phyloP scores from a whole-genome alignment of 331 rosid species.

The Acacia concinna region DNA sequence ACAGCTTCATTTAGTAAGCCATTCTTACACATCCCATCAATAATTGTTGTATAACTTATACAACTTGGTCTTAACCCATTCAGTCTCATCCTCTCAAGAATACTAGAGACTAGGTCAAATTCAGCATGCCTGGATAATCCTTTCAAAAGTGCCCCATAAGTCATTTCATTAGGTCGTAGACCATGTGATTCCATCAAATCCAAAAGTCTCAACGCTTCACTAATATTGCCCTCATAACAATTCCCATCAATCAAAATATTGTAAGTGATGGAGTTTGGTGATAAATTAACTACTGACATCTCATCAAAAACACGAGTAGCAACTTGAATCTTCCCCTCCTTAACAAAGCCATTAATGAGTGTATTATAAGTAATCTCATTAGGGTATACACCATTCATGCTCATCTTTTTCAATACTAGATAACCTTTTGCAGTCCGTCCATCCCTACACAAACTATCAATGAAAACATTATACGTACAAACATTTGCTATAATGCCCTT shows the following conservation, averaged over 20 bases:
- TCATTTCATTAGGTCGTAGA: slow-evolving; percentile 62
- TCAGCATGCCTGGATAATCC: slow-evolving; percentile 59
- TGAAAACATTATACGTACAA: slow-evolving; percentile 72
- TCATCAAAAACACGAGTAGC: slow-evolving; percentile 67
- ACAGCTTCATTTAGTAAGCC: slow-evolving; percentile 67
- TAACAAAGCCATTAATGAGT: slow-evolving; percentile 74
- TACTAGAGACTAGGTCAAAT: slow-evolving; percentile 46
- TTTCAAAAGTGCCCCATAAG: slow-evolving; percentile 59
- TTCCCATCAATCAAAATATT: slow-evolving; percentile 62
- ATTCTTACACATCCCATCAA: slow-evolving; percentile 71
- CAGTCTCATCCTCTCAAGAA: slow-evolving; percentile 58
- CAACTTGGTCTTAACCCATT: slow-evolving; percentile 40
- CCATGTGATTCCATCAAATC: slow-evolving; percentile 60
- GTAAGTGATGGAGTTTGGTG: slow-evolving; percentile 57
- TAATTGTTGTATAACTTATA: slow-evolving; percentile 54
- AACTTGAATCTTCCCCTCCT: slow-evolving; percentile 72
- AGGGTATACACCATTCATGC: slow-evolving; percentile 62
- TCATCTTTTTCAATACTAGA: slow-evolving; percentile 69
- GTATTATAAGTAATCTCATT: slow-evolving; percentile 66
- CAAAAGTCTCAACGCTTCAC: slow-evolving; percentile 59
- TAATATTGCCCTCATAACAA: slow-evolving; percentile 47
- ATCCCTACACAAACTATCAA: slow-evolving; percentile 65
- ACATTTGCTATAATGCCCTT: slow-evolving; percentile 69
- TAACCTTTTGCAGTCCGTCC: slow-evolving; percentile 69
- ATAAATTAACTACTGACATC: slow-evolving; percentile 51